Base-by-base conservation (phyloP, 2,329 filamentous ascomycete genomes). In the Trichoderma cornu-damae region DNA sequence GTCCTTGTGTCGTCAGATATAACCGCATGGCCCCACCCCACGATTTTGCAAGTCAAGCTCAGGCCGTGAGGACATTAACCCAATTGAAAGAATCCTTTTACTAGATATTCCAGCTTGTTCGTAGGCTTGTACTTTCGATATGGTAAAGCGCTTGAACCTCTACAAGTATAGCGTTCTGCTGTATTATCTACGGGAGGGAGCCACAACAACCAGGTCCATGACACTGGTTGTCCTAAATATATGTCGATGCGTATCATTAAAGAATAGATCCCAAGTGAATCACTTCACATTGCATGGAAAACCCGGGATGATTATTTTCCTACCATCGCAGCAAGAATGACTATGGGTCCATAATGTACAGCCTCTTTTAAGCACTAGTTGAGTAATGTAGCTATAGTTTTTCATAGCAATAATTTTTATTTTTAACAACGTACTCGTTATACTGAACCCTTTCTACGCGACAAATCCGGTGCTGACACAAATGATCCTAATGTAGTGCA, bases 1-100 rank as follows among this genome's bases (percentile, higher is more conserved):
- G 30, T 28, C 3, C 22, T 54, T 6, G 50, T 54, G 5, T 54
- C 50, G 2, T 54, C 50, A 5, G 50, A 54, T 44, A 54, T 40
- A 11, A 20, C 50, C 6, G 40, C 50, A 11, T 54, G 50, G 50
- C 12, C 50, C 50, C 5, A 54, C 44, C 12, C 50, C 50, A 24
- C 38, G 50, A 1, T 12, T 54, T 3, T 54, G 50, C 40, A 44
- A 35, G 9, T 54, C 50, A 1, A 54, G 30, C 3, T 26, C 44
- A 1, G 14, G 5, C 14, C 50, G 50, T 11, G 50, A 54, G n/a
- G n/a, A 35, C 6, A n/a, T 3, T 12, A 26, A n/a, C 14, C 28
- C 32, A 14, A 6, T 54, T n/a, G 26, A 44, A 6, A 28, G n/a
- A 18, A 4, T 14, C 4, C 14, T 54, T 6, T 14, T 54, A n/a